Evolutionary conservation across 2,329 filamentous ascomycete species (phyloP).

Genomic region (Stemphylium lycopersici): DNA sequence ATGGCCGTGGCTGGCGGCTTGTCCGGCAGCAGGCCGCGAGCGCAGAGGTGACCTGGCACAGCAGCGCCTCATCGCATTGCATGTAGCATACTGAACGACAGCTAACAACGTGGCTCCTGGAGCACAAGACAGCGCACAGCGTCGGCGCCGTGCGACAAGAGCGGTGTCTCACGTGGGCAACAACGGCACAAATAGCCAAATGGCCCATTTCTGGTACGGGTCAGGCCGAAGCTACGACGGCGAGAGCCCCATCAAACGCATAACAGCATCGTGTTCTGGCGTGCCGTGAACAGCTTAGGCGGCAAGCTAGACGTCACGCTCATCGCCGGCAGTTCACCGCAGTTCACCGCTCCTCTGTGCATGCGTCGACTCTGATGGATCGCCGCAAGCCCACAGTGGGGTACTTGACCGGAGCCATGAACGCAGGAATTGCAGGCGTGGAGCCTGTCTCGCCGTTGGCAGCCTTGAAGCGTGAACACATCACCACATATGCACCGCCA

Average conservation of each 20-base stretch:
- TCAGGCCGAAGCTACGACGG: slow-evolving; percentile 39
- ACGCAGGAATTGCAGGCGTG: slow-evolving; percentile 18
- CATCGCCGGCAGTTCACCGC: slow-evolving; percentile 44
- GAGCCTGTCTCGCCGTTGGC: slow-evolving; percentile 20
- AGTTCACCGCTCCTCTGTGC: slow-evolving; percentile 39
- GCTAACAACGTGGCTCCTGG: slow-evolving; percentile 41
- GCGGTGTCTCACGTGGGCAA: slow-evolving; percentile 38
- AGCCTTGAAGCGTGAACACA: slow-evolving; percentile 42
- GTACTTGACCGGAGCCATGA: slow-evolving; percentile 22
- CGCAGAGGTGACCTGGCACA: slow-evolving; percentile 17
- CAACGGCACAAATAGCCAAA: slow-evolving; percentile 3
- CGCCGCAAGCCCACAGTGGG: slow-evolving; percentile 22
- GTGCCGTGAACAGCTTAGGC: slow-evolving; percentile 26
- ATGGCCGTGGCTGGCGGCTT: slow-evolving; percentile 26
- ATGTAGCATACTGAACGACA: slow-evolving; percentile 9
- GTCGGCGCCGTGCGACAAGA: slow-evolving; percentile 26
- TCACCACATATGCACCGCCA: slow-evolving; percentile 44
- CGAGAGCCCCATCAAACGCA: slow-evolving; percentile 27
- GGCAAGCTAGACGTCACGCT: slow-evolving; percentile 29
- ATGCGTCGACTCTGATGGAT: slow-evolving; percentile 21
- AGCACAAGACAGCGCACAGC: slow-evolving; percentile 38
- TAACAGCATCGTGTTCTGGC: slow-evolving; percentile 28
- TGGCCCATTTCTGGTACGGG: slow-evolving; percentile 26
- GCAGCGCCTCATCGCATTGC: slow-evolving; percentile 15
- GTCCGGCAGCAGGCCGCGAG: slow-evolving; percentile 12